Base-by-base conservation (phyloP, 2,329 filamentous ascomycete genomes). In the Aspergillaceae sp. region DNA sequence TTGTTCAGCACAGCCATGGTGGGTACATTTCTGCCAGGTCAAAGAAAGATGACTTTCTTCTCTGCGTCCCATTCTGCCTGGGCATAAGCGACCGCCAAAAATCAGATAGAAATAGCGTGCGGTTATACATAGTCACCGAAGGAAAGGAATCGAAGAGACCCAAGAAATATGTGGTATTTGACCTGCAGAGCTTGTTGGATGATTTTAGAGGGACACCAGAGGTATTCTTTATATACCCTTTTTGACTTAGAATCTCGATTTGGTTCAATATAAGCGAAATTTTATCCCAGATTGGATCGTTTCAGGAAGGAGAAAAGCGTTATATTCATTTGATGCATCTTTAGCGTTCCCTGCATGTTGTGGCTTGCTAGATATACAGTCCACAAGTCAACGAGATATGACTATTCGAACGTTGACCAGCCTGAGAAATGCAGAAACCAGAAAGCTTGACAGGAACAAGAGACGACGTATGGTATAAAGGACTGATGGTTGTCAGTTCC, bases 21-120 rank as follows among this genome's bases (percentile, higher is more conserved):
- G 57, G 33, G 75, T 72, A 64, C 79, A 82, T 50, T 68, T 70
- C 49, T 73, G 67, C 73, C 76, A 79, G 47, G 62, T 70, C 55
- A 82, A 64, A 29, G 69, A 48, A 11, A 78, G 79, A 58, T 81
- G 78, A 29, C 46, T 56, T 51, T 65, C 61, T 6, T 51, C 33
- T 53, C 44, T 53, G 48, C 2, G 61, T 66, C 37, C 63, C 63
- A 49, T 40, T 61, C 51, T 64, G 63, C 53, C 2, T 66, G 63
- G 43, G 60, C 61, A 42, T 46, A 48, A 28, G 50, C 54, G 27
- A 52, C 55, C 28, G 51, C 52, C 46, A 56, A 42, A 64, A 47
- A 44, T 58, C 54, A 44, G 59, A 57, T 44, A 64, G 57, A 51
- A 64, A 52, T 35, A 64, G 49, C 11, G 53, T 55, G 36, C 55